These are phyloP conservation scores for Colletotrichum agaves DNA, from an alignment of 2,329 filamentous ascomycete genomes.

Conservation along the genomic window DNA sequence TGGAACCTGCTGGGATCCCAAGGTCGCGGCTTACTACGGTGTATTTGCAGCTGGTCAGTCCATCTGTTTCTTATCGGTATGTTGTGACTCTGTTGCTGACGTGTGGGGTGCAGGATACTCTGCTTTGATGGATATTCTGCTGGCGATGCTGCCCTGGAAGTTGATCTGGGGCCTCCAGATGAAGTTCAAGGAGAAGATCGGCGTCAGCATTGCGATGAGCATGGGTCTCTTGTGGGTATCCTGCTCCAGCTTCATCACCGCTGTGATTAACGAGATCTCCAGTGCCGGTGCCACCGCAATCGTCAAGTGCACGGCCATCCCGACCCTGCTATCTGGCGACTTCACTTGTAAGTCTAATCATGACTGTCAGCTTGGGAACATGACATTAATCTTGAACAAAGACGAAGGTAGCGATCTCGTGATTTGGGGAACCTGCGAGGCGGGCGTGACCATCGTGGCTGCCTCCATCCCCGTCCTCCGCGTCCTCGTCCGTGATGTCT, in stretches of 20 bases:
- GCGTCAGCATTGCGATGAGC: conserved; percentile 36
- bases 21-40: conserved; percentile 26
- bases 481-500: conserved; percentile 34
- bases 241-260: not conserved
- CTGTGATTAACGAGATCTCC: not conserved
- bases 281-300: conserved; percentile 39
- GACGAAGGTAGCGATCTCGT: conserved; percentile 24
- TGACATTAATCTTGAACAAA: conserved; percentile 37
- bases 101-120: conserved; percentile 2
- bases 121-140: conserved; percentile 29
- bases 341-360: conserved; percentile 18
- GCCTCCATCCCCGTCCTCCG: conserved; percentile 37
- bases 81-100: not conserved
- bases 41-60: conserved; percentile 37
- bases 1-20: conserved; percentile 34
- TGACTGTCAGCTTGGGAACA: conserved; percentile 17
- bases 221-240: conserved; percentile 34
- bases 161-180: conserved; percentile 37
- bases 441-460: conserved; percentile 26
- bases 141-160: conserved; percentile 33
- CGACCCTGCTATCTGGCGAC: conserved; percentile 25
- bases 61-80: not conserved
- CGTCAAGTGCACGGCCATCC: conserved; percentile 36
- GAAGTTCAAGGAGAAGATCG: conserved; percentile 33
- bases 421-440: conserved; percentile 26